Conservation (phyloP, 208 protist genomes). For the Leishmania turanica region DNA sequence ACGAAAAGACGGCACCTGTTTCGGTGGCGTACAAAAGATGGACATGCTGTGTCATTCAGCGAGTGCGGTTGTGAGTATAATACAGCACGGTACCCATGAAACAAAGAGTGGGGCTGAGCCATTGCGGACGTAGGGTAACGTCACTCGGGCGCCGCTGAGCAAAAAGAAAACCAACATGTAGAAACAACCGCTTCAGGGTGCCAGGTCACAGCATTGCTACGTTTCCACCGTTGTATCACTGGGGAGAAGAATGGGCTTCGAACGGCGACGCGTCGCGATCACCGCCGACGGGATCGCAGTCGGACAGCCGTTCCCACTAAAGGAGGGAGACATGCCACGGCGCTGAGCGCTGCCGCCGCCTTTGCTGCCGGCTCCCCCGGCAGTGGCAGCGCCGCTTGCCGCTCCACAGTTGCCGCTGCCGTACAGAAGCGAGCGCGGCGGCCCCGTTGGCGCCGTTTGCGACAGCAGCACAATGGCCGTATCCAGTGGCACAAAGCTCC, state of each 20-base stretch:
- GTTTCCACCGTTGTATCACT: constrained; percentile 10
- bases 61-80: not conserved
- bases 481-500: constrained; percentile 58
- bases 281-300: constrained; percentile 6
- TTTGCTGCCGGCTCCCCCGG: not conserved
- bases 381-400: not conserved
- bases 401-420: not conserved
- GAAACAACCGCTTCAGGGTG: not conserved
- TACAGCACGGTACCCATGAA: not conserved
- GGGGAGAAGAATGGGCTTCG: not conserved
- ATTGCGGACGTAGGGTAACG: not conserved
- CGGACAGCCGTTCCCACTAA: not conserved
- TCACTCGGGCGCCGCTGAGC: not conserved
- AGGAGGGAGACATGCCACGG: constrained; percentile 4
- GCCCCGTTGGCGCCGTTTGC: constrained; percentile 60
- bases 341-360: constrained; percentile 5
- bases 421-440: constrained; percentile 67
- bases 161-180: not conserved
- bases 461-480: constrained; percentile 52
- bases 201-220: not conserved
- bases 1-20: not conserved
- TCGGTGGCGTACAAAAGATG: not conserved
- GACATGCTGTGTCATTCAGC: not conserved
- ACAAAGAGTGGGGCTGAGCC: not conserved
- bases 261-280: constrained; percentile 26